phyloP scores from a whole-genome alignment of 495 filamentous ascomycete genomes.

The Pyrenula massariospora region DNA sequence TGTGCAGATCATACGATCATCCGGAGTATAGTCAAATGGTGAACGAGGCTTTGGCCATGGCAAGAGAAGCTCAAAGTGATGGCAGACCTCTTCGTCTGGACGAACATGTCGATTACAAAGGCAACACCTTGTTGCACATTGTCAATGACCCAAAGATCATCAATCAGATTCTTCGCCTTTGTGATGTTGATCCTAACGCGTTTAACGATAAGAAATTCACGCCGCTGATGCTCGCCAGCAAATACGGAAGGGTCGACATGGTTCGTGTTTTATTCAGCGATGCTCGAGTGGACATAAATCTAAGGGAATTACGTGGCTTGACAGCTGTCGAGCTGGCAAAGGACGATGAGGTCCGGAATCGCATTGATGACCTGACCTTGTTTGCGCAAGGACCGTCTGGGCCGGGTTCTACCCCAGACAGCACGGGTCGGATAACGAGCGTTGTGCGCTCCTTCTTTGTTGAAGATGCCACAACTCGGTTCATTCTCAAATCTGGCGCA shows the following conservation, averaged over 20 bases:
- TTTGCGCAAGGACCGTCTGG: constrained; percentile 51
- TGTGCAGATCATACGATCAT: constrained; percentile 94
- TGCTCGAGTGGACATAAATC: constrained; percentile 69
- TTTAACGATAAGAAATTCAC: constrained; percentile 94
- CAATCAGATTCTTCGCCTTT: constrained; percentile 59
- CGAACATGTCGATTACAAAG: constrained; percentile 83
- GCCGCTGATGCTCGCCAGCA: constrained; percentile 96
- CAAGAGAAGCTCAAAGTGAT: constrained; percentile 64
- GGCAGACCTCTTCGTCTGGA: constrained; percentile 74
- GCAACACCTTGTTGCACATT: constrained; percentile 89
- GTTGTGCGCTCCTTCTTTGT: constrained; percentile 97
- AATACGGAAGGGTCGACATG: constrained; percentile 90
- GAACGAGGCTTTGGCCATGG: constrained; percentile 59
- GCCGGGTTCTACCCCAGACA: constrained; percentile 27
- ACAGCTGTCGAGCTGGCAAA: constrained; percentile 96
- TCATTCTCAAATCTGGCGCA: constrained; percentile 89
- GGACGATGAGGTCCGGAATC: constrained; percentile 93
- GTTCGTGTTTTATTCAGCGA: constrained; percentile 82
- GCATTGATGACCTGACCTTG: constrained; percentile 85
- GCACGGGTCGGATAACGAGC: constrained; percentile 76
- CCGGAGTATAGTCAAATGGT: constrained; percentile 79
- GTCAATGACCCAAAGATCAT: constrained; percentile 76
- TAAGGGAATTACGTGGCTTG: constrained; percentile 78
- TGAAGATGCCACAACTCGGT: constrained; percentile 85
- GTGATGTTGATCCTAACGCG: constrained; percentile 90